phyloP scores from a whole-genome alignment of 2,329 filamentous ascomycete genomes.

The Rutstroemia sp. region DNA sequence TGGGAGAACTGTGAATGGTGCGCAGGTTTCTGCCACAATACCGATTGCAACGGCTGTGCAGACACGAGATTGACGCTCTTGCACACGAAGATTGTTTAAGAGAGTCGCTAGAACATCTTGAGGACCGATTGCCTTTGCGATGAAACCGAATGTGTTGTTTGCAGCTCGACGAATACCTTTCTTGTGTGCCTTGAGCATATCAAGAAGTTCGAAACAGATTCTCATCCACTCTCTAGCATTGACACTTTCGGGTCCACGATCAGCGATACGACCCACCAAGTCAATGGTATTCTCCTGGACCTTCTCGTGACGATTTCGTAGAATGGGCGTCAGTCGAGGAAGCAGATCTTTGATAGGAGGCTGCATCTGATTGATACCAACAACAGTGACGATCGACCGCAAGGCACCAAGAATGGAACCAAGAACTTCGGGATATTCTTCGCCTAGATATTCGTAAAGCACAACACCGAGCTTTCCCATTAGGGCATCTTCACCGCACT shows the following conservation, averaged over 20 bases:
- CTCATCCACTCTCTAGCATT: constrained; percentile 99
- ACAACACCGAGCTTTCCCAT: constrained; percentile 94
- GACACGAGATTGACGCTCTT: constrained; percentile 95
- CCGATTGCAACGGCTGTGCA: constrained; percentile 98
- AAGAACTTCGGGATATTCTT: constrained; percentile 96
- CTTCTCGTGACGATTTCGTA: constrained; percentile 97
- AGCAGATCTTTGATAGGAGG: constrained; percentile 94
- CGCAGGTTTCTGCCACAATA: constrained; percentile 97
- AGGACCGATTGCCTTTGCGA: constrained; percentile 96
- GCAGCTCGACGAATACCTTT: constrained; percentile 97
- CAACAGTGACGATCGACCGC: constrained; percentile 92
- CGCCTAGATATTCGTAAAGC: constrained; percentile 94
- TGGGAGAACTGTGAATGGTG: constrained; percentile 96
- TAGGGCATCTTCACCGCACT: constrained; percentile 90
- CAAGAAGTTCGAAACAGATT: constrained; percentile 96
- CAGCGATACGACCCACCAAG: constrained; percentile 92
- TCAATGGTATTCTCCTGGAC: constrained; percentile 99
- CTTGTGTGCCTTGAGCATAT: constrained; percentile 99
- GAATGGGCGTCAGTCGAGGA: constrained; percentile 91
- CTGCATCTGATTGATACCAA: constrained; percentile 97
- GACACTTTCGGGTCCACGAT: constrained; percentile 91
- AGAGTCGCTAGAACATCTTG: constrained; percentile 94
- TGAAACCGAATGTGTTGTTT: constrained; percentile 99
- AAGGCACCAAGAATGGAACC: constrained; percentile 93
- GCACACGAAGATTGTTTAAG: constrained; percentile 91